These are phyloP conservation scores for Apostasia shenzhenica DNA, from an alignment of 106 monocot species.

Conservation along the genomic window DNA sequence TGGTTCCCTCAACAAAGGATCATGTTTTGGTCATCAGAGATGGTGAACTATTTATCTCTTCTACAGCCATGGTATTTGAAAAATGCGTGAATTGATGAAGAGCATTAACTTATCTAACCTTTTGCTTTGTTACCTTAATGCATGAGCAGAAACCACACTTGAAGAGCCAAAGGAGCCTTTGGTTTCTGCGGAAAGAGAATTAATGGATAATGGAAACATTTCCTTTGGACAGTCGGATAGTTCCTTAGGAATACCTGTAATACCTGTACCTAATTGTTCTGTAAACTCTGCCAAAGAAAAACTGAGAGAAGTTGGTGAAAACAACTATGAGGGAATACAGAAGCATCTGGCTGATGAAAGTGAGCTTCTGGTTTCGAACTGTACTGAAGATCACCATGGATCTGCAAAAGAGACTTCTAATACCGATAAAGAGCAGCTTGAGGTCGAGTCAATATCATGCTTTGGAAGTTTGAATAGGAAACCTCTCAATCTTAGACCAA, in stretches of 20 bases:
- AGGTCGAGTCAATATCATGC: constrained; percentile 8
- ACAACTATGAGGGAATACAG: not conserved
- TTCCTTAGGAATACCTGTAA: not conserved
- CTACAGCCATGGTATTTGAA: constrained; percentile 2
- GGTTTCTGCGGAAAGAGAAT: constrained; percentile 2
- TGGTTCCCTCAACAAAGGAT: not conserved
- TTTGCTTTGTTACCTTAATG: not conserved
- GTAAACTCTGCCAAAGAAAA: not conserved
- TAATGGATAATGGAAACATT: not conserved
- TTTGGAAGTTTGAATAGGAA: constrained; percentile 2
- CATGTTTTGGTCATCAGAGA: constrained; percentile 8
- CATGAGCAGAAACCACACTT: constrained; percentile 1
- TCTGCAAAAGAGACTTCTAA: constrained; percentile 1
- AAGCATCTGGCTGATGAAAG: not conserved
- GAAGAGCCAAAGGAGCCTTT: not conserved
- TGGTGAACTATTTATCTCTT: not conserved
- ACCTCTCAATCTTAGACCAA: constrained; percentile 6
- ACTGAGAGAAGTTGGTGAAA: constrained; percentile 5
- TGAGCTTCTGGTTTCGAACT: constrained; percentile 8
- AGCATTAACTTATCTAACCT: constrained; percentile 4
- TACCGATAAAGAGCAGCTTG: constrained; percentile 10
- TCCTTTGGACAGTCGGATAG: constrained; percentile 1
- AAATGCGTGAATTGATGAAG: constrained; percentile 2
- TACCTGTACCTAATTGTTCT: constrained; percentile 4
- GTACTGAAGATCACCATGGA: not conserved